Evolutionary conservation across 768 basidiomycete genomes (phyloP), one percentile per base, ranked within the genome.

Genomic region (Suillus placidus): DNA sequence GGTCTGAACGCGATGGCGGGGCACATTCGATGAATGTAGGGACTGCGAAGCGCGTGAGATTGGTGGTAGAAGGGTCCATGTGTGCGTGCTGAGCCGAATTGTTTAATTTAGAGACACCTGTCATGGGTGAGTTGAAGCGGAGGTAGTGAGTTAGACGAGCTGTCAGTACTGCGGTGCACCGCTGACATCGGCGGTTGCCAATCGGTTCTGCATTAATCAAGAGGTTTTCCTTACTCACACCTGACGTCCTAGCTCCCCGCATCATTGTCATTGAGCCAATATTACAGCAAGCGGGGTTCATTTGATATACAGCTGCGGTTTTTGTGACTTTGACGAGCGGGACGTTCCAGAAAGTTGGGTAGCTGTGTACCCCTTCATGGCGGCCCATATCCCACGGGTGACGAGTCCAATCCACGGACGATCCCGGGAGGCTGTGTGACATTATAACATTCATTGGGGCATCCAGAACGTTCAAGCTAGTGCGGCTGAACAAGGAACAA

Each of bases 251-350:
- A 91, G 70, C 55, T 81, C 81, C 68, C 78, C 79, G 75, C 69
- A 0, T 63, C 68, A 67, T 87, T 88, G 12, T 77, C 76, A 51
- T 75, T 75, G 32, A 90, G 64, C 69, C 5, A 81, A 71, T 49
- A n/a, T n/a, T n/a, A 90, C 83, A n/a, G 85, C 82, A 55, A 79
- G 70, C 2, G 91, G 80, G 4, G 65, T 87, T 88, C 3, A 80
- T 79, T 61, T 88, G 62, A 90, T 77, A 65, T 80, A 83, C 37
- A 91, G 85, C 70, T 88, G 84, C 3, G 77, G 7, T 71, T 68
- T 26, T 71, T 72, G 68, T 85, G 80, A 64, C 73, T 75, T 64
- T 77, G 73, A 23, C 86, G 87, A 20, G 76, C 72, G 4, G 77
- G 72, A 13, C 87, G 88, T 37, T 74, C 66, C 13, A 91, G 78